These are phyloP conservation scores for Emergomyces orientalis DNA, from an alignment of 2,329 filamentous ascomycete species.

Conservation along the genomic window DNA sequence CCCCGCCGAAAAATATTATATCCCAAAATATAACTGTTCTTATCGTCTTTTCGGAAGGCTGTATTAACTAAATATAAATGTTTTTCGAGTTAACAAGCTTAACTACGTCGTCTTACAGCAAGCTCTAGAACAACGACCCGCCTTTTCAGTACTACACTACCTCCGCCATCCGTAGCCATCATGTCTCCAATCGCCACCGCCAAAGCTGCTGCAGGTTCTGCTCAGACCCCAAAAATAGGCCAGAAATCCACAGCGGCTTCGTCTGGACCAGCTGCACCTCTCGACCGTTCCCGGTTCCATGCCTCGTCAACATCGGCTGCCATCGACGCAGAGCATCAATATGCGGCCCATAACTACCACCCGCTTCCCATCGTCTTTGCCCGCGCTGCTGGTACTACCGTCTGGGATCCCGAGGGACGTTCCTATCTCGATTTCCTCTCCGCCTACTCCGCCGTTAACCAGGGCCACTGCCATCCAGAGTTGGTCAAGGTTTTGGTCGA, in stretches of 20 bases:
- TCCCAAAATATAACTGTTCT: neutral
- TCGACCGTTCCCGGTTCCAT: slow-evolving; percentile 50
- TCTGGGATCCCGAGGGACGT: slow-evolving; percentile 94
- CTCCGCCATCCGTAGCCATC: slow-evolving; percentile 5
- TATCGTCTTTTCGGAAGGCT: neutral
- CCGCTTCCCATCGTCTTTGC: slow-evolving; percentile 91
- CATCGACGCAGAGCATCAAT: slow-evolving; percentile 70
- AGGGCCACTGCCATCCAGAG: slow-evolving; percentile 95
- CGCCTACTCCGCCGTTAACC: slow-evolving; percentile 95
- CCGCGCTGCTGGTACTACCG: slow-evolving; percentile 70
- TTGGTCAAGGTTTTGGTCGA: slow-evolving; percentile 82
- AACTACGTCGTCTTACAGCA: neutral
- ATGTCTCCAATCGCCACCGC: slow-evolving; percentile 21
- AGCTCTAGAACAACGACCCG: neutral
- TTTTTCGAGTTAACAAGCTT: neutral
- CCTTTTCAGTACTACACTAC: neutral
- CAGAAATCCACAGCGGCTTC: slow-evolving; percentile 35
- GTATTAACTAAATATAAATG: neutral
- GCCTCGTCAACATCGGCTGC: slow-evolving; percentile 68
- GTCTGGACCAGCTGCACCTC: slow-evolving; percentile 27
- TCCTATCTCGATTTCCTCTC: slow-evolving; percentile 97
- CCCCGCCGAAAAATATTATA: neutral
- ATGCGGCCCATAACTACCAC: slow-evolving; percentile 97
- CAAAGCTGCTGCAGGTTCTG: slow-evolving; percentile 18
- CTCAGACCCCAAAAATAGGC: slow-evolving; percentile 11